Base-by-base conservation (phyloP, 176 grass and related monocot species). In the Lolium multiflorum region DNA sequence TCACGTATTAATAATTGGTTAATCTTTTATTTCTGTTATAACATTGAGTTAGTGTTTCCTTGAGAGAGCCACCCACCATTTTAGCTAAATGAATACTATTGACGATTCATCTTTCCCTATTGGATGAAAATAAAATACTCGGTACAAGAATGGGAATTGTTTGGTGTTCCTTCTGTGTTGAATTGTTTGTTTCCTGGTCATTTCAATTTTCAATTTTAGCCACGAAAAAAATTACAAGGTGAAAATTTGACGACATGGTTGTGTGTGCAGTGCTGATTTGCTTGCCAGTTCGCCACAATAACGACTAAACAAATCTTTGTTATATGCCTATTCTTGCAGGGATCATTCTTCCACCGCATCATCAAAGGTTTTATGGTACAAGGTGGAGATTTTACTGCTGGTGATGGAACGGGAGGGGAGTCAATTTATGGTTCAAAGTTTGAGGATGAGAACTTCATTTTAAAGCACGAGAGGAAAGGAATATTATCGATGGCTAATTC, bases 361-460 rank as follows among this genome's bases (percentile, higher is more conserved):
- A 87, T 99, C 64, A 96, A 99, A 86, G 90, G 97, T 9, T 96
- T 99, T 89, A 96, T 99, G 97, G 50, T 99, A 81, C 97, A 99
- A 91, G 97, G 97, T 38, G 97, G 97, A 85, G 97, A 99, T 86
- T 94, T 96, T 43, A 96, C 97, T 84, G 94, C 90, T 26, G 94
- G 90, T 77, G 92, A 99, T 80, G 97, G 97, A 84, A 93, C 97
- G 25, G 94, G 97, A 61, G 97, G 97, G 71, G 97, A 96, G 71
- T 96, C 97, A 39, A 96, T 99, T 82, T 99, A 99, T 88, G 97
- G 94, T 35, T 82, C 48, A 14, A 96, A 96, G 18, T 99, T 99
- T 87, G 92, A 92, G 37, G 97, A 99, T 13, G 97, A 99, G 75
- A 99, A 94, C 86, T 99, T 96, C 89, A 76, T 90, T 89, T 70